Base-by-base conservation (phyloP, 129 eudicot species). In the Cynara cardunculus region DNA sequence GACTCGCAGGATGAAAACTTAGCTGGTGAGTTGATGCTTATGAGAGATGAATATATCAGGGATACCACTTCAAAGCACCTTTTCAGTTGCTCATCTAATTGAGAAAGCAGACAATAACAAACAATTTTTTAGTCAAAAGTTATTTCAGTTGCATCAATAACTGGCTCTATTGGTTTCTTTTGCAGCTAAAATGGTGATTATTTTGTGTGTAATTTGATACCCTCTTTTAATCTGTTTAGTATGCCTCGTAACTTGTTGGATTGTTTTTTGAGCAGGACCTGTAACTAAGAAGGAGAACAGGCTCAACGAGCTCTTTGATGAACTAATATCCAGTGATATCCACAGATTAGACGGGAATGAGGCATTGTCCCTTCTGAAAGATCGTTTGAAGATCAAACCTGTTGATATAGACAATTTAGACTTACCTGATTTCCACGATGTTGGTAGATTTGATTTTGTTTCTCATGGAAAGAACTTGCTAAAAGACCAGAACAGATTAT, bases 351-450 rank as follows among this genome's bases (percentile, higher is more conserved):
- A 94, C 35, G 90, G 73, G 70, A 86, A 85, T 14, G 84, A 83
- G 69, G 91, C 86, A 76, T 10, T 87, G 70, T 82, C 85, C 56
- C 65, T 81, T 80, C 74, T 94, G 67, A 90, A 84, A 75, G 94
- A 94, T 59, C 78, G 81, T 32, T 84, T 94, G 84, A 76, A 86
- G 26, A 90, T 88, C 84, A 94, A 94, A 83, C 82, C 89, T 49
- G 44, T 87, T 86, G 90, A 83, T 35, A 69, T 81, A 46, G 73
- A 74, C 74, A 76, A 77, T 16, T 84, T 86, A 46, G 46, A 73
- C 64, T 86, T 94, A 67, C 91, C 92, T 71, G 86, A 87, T 9
- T 75, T 85, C 25, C 80, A 56, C 77, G 88, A 72, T 25, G 46
- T 74, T 71, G 84, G 80, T 74, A 85, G 19, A 81, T 69, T 79